Evolutionary conservation across 805 yeast genomes (phyloP).

Genomic region (Suhomyces xylopsoci): DNA sequence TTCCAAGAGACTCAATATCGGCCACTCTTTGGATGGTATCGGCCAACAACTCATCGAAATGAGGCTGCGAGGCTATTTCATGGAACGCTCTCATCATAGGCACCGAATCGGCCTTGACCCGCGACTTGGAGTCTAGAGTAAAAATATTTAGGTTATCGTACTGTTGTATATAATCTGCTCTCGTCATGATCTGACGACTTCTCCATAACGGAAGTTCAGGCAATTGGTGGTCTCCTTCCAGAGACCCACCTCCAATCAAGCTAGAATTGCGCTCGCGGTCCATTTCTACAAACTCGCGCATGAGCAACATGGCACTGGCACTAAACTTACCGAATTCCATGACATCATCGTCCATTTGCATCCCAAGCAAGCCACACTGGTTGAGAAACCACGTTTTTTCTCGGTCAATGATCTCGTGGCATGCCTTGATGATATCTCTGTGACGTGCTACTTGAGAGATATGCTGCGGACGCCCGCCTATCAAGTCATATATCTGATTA

Average conservation of each 20-base stretch:
- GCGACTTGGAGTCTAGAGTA: conserved; percentile 69
- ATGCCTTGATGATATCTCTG: conserved; percentile 52
- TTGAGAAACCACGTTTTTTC: conserved; percentile 85
- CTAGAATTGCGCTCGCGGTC: conserved; percentile 41
- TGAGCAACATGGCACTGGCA: conserved; percentile 67
- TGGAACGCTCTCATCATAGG: conserved; percentile 90
- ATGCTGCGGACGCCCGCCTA: conserved; percentile 87
- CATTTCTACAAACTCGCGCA: conserved; percentile 69
- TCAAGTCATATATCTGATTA: conserved; percentile 57
- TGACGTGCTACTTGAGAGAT: conserved; percentile 66
- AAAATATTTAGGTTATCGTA: conserved; percentile 77
- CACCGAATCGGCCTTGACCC: conserved; percentile 76
- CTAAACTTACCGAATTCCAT: conserved; percentile 81
- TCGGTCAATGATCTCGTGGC: conserved; percentile 68
- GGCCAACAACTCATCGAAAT: conserved; percentile 61
- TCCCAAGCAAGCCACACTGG: conserved; percentile 76
- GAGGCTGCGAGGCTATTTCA: conserved; percentile 69
- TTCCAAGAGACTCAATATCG: conserved; percentile 71
- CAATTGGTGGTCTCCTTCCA: conserved; percentile 45
- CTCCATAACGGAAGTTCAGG: conserved; percentile 82
- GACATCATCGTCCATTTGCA: conserved; percentile 84
- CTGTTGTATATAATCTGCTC: conserved; percentile 73
- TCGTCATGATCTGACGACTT: conserved; percentile 80
- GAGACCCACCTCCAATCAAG: conserved; percentile 12
- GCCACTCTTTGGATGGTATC: conserved; percentile 67